phyloP scores from a whole-genome alignment of 441 rosid species.

The Erodium trifolium region DNA sequence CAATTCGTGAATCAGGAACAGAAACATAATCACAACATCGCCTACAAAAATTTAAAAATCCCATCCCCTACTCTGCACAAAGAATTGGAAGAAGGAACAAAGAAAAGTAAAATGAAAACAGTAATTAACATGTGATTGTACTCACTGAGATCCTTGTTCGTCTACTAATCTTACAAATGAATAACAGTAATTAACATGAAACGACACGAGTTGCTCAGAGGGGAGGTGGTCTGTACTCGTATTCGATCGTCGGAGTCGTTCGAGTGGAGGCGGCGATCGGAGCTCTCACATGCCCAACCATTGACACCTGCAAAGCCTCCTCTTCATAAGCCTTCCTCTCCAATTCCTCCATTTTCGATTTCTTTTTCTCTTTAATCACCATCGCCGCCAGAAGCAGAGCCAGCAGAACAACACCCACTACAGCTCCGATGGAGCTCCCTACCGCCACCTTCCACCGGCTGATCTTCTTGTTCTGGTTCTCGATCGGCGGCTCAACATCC shows the following conservation, averaged over 20 bases:
- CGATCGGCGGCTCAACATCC: slow-evolving; percentile 16
- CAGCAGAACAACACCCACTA: slow-evolving; percentile 47
- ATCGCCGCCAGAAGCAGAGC: slow-evolving; percentile 71
- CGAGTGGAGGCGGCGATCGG: slow-evolving; percentile 62
- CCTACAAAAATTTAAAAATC: background rate
- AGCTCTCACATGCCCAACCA: slow-evolving; percentile 84
- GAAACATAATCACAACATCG: background rate
- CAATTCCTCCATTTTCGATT: slow-evolving; percentile 71
- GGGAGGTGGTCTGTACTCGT: slow-evolving; percentile 34
- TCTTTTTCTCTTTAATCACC: slow-evolving; percentile 76
- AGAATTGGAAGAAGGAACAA: background rate
- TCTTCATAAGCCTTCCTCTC: slow-evolving; percentile 89
- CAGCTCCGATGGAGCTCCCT: slow-evolving; percentile 66
- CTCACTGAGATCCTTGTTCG: background rate
- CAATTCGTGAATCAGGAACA: background rate
- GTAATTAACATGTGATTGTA: background rate
- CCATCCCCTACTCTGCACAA: slow-evolving; percentile 1
- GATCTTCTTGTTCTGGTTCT: slow-evolving; percentile 30
- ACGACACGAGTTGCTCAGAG: slow-evolving; percentile 1
- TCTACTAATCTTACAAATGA: background rate
- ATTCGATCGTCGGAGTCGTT: slow-evolving; percentile 56
- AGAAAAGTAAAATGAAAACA: background rate
- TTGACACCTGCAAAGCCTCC: slow-evolving; percentile 85
- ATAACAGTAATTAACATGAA: background rate
- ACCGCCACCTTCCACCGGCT: slow-evolving; percentile 78